Base-by-base conservation (phyloP, 768 basidiomycete species). In the Dentipellis sp. region DNA sequence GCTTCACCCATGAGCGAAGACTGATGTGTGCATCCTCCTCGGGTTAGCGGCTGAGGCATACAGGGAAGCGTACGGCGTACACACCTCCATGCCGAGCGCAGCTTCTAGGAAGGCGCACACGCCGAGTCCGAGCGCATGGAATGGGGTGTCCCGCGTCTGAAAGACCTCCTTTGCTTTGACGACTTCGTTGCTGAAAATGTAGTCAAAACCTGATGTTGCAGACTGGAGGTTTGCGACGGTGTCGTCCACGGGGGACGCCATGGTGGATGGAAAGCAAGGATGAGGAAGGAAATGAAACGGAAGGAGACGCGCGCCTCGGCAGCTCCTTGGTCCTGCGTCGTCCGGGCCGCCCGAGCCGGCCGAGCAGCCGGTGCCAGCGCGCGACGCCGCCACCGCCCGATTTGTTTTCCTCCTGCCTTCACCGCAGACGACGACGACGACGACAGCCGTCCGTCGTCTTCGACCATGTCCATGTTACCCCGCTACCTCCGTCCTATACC, bases 31-130 rank as follows among this genome's bases (percentile, higher is more conserved):
- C 17, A 38, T 56, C 36, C 53, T 22, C 34, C 50, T 53, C 50
- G 36, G 14, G 21, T 42, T 21, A 36, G 19, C n/a, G 29, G 16
- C 52, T 45, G 17, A 23, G 29, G 50, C 39, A 39, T 37, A n/a
- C 52, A 10, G 21, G 35, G n/a, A 21, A 21, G 52, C 54, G 4
- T 46, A 2, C 12, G 4, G 10, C 52, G 11, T 34, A 45, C 10
- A 10, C 29, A 84, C 85, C 78, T 91, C 89, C 82, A 90, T 81
- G n/a, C 87, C 86, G 12, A 91, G 70, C 1, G 84, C 86, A 0
- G 88, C 90, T 66, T 89, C 83, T 46, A 91, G 71, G 61, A 91
- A 91, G 0, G 80, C 78, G 56, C 83, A 84, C 0, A 84, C 81
- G 14, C 88, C 89, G 0, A 81, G 71, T 1, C 89, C 89, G 56